phyloP scores from a whole-genome alignment of 306 rosid genomes.

The Quercus ilex region DNA sequence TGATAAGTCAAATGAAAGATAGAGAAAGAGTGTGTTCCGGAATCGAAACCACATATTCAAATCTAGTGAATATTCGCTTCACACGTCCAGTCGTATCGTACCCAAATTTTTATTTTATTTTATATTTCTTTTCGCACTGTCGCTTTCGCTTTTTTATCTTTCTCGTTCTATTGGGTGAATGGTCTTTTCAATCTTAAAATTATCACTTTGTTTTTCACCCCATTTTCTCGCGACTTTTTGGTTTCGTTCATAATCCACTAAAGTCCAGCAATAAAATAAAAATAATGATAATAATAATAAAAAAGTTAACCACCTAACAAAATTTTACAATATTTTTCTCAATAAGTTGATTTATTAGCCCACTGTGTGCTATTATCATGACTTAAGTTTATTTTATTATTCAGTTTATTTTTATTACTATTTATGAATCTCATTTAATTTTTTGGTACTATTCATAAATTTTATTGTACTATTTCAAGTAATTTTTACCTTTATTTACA shows the following conservation, averaged over 20 bases:
- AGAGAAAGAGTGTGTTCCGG: slow-evolving; percentile 32
- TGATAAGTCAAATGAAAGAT: slow-evolving; percentile 14
- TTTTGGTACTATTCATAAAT: fast-evolving
- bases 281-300: too few species aligned
- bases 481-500: too few species aligned
- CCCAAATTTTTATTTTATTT: not conserved
- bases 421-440: fast-evolving
- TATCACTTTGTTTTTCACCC: not conserved
- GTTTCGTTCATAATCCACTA: not conserved
- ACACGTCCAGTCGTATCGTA: slow-evolving; percentile 59
- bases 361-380: fast-evolving
- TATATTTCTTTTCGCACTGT: slow-evolving; percentile 37
- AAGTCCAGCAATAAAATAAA: too few species aligned
- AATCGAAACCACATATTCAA: slow-evolving; percentile 63
- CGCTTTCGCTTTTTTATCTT: slow-evolving; percentile 38
- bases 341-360: too few species aligned
- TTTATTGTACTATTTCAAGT: fast-evolving
- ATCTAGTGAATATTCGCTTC: slow-evolving; percentile 62
- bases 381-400: too few species aligned
- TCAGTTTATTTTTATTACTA: fast-evolving
- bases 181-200: not conserved
- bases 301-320: too few species aligned
- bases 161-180: not conserved
- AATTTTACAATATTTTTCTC: too few species aligned
- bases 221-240: slow-evolving; percentile 13